Evolutionary conservation across 768 basidiomycete genomes (phyloP).

Genomic region (Rossbeevera mucosa): DNA sequence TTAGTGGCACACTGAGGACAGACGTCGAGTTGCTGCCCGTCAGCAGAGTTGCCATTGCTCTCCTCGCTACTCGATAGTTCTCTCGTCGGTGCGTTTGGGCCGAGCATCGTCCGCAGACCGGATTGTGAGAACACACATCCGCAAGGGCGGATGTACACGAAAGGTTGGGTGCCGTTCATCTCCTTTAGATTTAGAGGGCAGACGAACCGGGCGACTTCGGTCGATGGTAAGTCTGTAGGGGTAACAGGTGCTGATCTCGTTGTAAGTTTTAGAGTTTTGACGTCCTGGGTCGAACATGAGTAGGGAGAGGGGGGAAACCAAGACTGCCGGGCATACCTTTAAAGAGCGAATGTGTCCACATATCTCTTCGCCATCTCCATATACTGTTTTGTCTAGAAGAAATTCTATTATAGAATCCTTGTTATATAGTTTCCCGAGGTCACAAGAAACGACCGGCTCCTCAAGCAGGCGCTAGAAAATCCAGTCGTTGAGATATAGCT

Average conservation of each 20-base stretch:
- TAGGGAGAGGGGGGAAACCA: background rate
- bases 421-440: slow-evolving; percentile 92
- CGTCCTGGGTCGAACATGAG: slow-evolving; percentile 52
- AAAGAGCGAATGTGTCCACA: slow-evolving; percentile 88
- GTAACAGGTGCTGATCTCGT: slow-evolving; percentile 53
- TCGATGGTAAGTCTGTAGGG: slow-evolving; percentile 33
- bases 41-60: slow-evolving; percentile 17
- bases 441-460: slow-evolving; percentile 88
- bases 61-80: slow-evolving; percentile 23
- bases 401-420: slow-evolving; percentile 92
- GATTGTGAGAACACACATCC: slow-evolving; percentile 90
- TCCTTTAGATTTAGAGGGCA: slow-evolving; percentile 92
- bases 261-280: slow-evolving; percentile 79
- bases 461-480: slow-evolving; percentile 65
- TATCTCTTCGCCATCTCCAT: slow-evolving; percentile 88
- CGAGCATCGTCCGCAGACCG: slow-evolving; percentile 59
- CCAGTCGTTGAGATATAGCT: background rate
- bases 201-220: slow-evolving; percentile 67
- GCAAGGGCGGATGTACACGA: slow-evolving; percentile 81
- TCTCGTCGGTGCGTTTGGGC: slow-evolving; percentile 26
- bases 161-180: slow-evolving; percentile 89
- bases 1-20: slow-evolving; percentile 78
- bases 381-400: slow-evolving; percentile 73
- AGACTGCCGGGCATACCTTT: slow-evolving; percentile 55
- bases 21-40: slow-evolving; percentile 43